Evolutionary conservation across 371 early-diverging fungal genomes (phyloP).

Genomic region (Catenaria anguillulae): DNA sequence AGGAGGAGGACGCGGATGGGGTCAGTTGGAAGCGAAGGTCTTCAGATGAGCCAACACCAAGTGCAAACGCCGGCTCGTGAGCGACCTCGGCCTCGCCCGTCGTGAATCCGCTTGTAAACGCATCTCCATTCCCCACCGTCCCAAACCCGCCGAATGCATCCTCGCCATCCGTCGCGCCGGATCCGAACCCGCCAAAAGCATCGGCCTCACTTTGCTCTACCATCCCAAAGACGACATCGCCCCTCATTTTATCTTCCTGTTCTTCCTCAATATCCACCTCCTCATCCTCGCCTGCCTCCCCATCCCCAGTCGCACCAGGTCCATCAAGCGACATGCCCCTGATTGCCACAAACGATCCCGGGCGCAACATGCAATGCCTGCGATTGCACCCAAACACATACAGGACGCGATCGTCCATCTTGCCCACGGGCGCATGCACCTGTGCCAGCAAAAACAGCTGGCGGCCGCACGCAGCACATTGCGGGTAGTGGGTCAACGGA

Average conservation of each 20-base stretch:
- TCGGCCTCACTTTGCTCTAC: not conserved
- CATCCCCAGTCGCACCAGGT: not conserved
- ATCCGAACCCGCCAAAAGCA: not conserved
- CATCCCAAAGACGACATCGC: not conserved
- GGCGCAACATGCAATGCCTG: slow-evolving; percentile 46
- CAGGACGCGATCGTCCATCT: slow-evolving; percentile 48
- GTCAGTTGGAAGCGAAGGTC: not conserved
- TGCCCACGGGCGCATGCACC: slow-evolving; percentile 52
- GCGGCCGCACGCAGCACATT: slow-evolving; percentile 22
- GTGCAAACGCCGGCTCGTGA: not conserved
- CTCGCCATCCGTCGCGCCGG: not conserved
- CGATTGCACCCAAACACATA: slow-evolving; percentile 67
- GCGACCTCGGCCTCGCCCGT: not conserved
- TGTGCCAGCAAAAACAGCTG: slow-evolving; percentile 51
- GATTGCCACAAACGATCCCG: slow-evolving; percentile 32
- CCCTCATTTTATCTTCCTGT: not conserved
- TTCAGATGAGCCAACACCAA: not conserved
- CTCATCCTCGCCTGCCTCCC: not conserved
- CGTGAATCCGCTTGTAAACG: too few species aligned
- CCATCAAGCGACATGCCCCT: not conserved
- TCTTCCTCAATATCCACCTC: not conserved
- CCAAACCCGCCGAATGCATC: not conserved
- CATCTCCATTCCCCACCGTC: too few species aligned
- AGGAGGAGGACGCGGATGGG: not conserved
- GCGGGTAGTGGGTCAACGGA: not conserved